A percentile compares a stretch with the other conserved stretches of the same genome.
phyloP scores from a whole-genome alignment of 352 stramenopile genomes.

The Pythium plurisporium region DNA sequence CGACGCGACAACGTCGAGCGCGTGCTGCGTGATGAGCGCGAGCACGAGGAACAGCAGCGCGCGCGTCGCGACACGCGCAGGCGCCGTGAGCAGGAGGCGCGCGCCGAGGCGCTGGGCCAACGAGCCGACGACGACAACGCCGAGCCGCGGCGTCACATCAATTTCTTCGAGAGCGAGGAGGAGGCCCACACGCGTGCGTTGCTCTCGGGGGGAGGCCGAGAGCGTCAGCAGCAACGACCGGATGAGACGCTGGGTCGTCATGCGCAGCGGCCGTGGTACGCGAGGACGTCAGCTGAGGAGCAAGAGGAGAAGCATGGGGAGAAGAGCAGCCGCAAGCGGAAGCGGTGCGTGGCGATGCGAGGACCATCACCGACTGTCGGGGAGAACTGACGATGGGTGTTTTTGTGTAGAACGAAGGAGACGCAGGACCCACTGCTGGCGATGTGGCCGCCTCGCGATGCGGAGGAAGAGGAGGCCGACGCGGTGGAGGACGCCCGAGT shows the following conservation, averaged over 20 bases:
- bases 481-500: slow-evolving; percentile 12
- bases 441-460: slow-evolving; percentile 13
- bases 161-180: slow-evolving; percentile 26
- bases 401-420: slow-evolving; percentile 10
- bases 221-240: not conserved
- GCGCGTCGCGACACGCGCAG: slow-evolving; percentile 16
- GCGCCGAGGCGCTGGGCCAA: slow-evolving; percentile 11
- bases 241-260: slow-evolving; percentile 17
- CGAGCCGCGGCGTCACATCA: slow-evolving; percentile 16
- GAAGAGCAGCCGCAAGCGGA: slow-evolving; percentile 5
- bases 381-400: not conserved
- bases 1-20: slow-evolving; percentile 79
- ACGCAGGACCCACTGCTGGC: slow-evolving; percentile 5
- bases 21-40: slow-evolving; percentile 57
- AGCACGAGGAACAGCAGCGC: slow-evolving; percentile 36
- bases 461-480: slow-evolving; percentile 2
- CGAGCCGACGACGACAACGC: not conserved
- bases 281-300: not conserved
- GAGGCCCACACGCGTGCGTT: slow-evolving; percentile 23
- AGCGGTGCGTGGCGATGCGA: slow-evolving; percentile 1
- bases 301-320: no score
- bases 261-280: slow-evolving; percentile 22
- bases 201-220: slow-evolving; percentile 7
- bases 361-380: not conserved
- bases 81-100: slow-evolving; percentile 19